Base-by-base conservation (phyloP, 495 filamentous ascomycete species). In the Parathielavia hyrcaniae region DNA sequence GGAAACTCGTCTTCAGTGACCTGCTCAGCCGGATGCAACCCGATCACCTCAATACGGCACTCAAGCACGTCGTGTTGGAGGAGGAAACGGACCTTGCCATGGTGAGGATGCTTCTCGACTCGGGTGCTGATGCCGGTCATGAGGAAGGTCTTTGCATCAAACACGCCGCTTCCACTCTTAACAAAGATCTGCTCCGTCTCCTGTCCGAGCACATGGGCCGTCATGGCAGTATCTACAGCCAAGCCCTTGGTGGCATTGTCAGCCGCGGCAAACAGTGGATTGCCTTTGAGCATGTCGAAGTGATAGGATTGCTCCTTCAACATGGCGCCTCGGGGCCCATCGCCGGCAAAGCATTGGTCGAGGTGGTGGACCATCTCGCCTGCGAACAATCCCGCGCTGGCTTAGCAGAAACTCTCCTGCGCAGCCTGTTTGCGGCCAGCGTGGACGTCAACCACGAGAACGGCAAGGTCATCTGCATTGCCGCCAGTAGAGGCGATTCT, bases 371-470 rank as follows among this genome's bases (percentile, higher is more conserved):
- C 32, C 58, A 69, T 14, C 55, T 71, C 7, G 67, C 61, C 8
- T 66, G 69, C 49, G 51, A 64, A 19, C 53, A 64, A 14, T 46
- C 64, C 1, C 57, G 62, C 17, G 61, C 55, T 6, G 50, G 68
- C 19, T 8, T 76, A 4, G 70, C 69, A 2, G 64, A 64, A 36
- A 51, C 61, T 8, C 63, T 76, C 13, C 51, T 72, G n/a, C 64
- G 69, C 38, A 50, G 67, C 5, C 60, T 77, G 16, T 67, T 77
- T 22, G 69, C 64, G 5, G 55, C 71, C 11, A 65, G 66, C 1
- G 74, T 67, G 12, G 69, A 75, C 56, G 69, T 75, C 40, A 75
- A 76, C 52, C 65, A 71, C 51, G 73, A 77, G 22, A 63, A 70
- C 47, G 75, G 75, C 7, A 73, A 74, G 59, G 70, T 66, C 2